phyloP scores from a whole-genome alignment of 2,329 filamentous ascomycete species.

The Colletotrichum agaves region DNA sequence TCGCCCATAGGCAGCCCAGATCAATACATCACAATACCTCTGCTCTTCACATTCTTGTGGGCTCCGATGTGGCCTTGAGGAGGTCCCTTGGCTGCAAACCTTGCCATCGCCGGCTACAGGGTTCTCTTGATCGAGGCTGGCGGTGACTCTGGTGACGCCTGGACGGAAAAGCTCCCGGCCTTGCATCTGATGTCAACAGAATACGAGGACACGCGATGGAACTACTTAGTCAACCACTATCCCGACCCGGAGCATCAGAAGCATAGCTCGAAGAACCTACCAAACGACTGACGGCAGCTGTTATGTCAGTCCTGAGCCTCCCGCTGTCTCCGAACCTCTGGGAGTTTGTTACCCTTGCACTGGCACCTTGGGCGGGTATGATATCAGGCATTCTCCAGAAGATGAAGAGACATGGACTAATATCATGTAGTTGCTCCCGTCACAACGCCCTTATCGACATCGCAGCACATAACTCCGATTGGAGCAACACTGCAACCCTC shows the following conservation, averaged over 20 bases:
- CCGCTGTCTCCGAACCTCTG: constrained; percentile 39
- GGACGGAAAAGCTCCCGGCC: constrained; percentile 25
- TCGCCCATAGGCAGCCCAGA: no score
- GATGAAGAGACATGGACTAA: not conserved
- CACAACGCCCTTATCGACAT: constrained; percentile 71
- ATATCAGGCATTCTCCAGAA: not conserved
- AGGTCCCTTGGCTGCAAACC: constrained; percentile 62
- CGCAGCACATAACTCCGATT: constrained; percentile 69
- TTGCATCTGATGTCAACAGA: constrained; percentile 35
- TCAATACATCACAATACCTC: no score
- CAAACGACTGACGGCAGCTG: constrained; percentile 48
- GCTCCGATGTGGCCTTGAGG: constrained; percentile 66
- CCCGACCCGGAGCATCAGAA: constrained; percentile 57
- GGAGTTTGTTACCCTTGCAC: constrained; percentile 55
- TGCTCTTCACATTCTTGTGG: no score
- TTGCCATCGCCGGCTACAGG: constrained; percentile 65
- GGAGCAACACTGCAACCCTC: constrained; percentile 63
- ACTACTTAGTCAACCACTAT: constrained; percentile 62
- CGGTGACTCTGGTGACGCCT: constrained; percentile 57
- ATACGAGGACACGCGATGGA: constrained; percentile 34
- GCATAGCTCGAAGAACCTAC: constrained; percentile 61
- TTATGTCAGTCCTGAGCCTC: constrained; percentile 42
- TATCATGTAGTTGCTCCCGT: constrained; percentile 48
- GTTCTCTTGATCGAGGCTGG: constrained; percentile 68
- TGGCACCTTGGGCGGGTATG: constrained; percentile 56